Evolutionary conservation across 2,329 filamentous ascomycete genomes (phyloP), one percentile per base, ranked within the genome.

Genomic region (Endoconidiophora polonica): DNA sequence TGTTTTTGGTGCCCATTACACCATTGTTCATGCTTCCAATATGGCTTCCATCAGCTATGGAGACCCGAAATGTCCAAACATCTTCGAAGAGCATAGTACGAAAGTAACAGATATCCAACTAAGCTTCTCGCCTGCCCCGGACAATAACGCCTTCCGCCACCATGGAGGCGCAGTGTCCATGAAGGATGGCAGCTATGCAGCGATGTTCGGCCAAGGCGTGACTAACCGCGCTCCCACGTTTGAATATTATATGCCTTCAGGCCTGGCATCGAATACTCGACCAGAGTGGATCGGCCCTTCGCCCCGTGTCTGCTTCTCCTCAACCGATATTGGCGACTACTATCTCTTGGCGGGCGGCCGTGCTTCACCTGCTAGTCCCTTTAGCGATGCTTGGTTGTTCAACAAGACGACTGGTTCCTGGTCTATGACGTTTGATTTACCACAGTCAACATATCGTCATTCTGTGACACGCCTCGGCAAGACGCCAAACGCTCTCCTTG

Each of bases 1-100:
- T 2, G 68, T 94, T 1, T 94, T 93, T 62, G 78, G 76, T 2
- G 79, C 79, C 33, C 88, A 95, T 63, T 94, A 94, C 63, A 83
- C 88, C 57, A 65, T 95, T 41, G 69, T 94, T 6, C 69, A 77
- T 46, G 85, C 86, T 2, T 53, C 52, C 2, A 50, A 50, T 22
- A 18, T 40, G 3, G 18, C 39, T 16, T 14, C 44, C 9, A 36
- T 48, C 3, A 12, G 29, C 12, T 20, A 41, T 18, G 42, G 24
- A 10, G 36, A 38, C 18, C 16, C 46, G 23, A 42, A 42, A 29
- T 36, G 24, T 12, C 40, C 24, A 20, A 42, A 49, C 18, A 42
- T 42, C 1, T 41, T 43, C 14, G 40, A 42, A 16, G 12, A n/a
- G 24, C 22, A 37, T 16, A 29, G 39, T 22, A 23, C 39, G 3